These are phyloP conservation scores for Hibiscus syriacus DNA, from an alignment of 345 rosid genomes.

Conservation along the genomic window DNA sequence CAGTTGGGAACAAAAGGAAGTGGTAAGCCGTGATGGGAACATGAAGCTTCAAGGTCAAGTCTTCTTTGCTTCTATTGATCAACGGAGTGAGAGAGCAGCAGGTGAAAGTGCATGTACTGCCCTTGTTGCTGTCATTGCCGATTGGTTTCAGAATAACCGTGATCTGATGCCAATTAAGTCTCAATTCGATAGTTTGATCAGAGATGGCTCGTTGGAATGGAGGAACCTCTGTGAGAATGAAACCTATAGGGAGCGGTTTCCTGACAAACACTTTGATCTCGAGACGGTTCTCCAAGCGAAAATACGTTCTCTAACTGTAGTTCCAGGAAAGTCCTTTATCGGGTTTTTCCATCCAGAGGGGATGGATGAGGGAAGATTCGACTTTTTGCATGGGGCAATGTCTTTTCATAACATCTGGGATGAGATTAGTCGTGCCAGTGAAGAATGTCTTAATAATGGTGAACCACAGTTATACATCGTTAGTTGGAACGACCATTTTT, in stretches of 20 bases:
- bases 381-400: constrained; percentile 81
- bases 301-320: constrained; percentile 59
- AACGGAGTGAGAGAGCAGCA: constrained; percentile 86
- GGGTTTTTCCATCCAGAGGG: constrained; percentile 93
- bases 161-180: constrained; percentile 90
- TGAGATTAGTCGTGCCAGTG: constrained; percentile 51
- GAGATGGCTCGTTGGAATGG: constrained; percentile 95
- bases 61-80: constrained; percentile 94
- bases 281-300: constrained; percentile 91
- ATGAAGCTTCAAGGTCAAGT: constrained; percentile 73
- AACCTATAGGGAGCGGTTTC: constrained; percentile 60
- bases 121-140: constrained; percentile 84
- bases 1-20: constrained; percentile 77
- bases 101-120: constrained; percentile 98
- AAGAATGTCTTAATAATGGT: constrained; percentile 28
- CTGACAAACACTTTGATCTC: constrained; percentile 92
- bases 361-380: constrained; percentile 61
- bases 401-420: constrained; percentile 96
- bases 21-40: constrained; percentile 78
- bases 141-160: constrained; percentile 79
- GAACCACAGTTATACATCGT: constrained; percentile 71
- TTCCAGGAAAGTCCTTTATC: constrained; percentile 69
- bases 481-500: constrained; percentile 98
- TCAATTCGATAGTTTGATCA: constrained; percentile 77
- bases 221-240: constrained; percentile 83